Percentiles rank a stretch among this genome's conserved stretches.
Conservation (phyloP, 169 alveolate genomes). For the Eimeria zaria region DNA sequence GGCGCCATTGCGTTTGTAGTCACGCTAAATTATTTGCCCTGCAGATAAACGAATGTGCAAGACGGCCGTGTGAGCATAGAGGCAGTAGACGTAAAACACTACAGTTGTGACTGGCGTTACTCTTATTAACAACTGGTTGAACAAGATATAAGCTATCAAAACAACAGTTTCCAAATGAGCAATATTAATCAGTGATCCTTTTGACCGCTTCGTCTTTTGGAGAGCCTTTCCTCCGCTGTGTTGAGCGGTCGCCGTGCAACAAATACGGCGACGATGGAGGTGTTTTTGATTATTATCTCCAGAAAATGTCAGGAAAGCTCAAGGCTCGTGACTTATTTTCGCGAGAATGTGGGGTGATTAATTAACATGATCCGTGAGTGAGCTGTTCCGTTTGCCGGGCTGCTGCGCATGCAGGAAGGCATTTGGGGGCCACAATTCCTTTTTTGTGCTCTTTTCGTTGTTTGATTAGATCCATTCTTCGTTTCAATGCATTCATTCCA, state of each 20-base stretch:
- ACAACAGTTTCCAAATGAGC: not conserved
- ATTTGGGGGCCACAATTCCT: not conserved
- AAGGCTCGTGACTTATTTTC: not conserved
- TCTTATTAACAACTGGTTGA: not conserved
- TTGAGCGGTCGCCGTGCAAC: not conserved
- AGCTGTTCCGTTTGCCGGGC: not conserved
- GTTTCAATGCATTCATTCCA: not conserved
- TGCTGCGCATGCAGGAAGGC: constrained; percentile 35
- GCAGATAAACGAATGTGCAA: too few relatives aligned
- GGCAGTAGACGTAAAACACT: not conserved
- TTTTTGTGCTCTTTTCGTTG: not conserved
- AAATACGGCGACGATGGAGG: not conserved
- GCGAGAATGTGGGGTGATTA: not conserved
- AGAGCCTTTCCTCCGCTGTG: not conserved
- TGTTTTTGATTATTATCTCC: not conserved
- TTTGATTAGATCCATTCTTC: not conserved
- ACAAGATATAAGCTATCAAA: not conserved
- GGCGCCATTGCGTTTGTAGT: not conserved
- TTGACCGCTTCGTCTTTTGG: not conserved
- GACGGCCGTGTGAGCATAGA: not conserved
- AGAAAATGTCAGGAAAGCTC: not conserved
- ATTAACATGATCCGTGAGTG: not conserved
- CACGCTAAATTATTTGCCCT: not conserved
- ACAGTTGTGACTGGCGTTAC: not conserved
- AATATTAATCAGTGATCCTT: not conserved